A percentile compares a stretch with the other conserved stretches of the same genome.
Conservation (phyloP, 2,329 filamentous ascomycete species). For the Beauveria rudraprayagi region DNA sequence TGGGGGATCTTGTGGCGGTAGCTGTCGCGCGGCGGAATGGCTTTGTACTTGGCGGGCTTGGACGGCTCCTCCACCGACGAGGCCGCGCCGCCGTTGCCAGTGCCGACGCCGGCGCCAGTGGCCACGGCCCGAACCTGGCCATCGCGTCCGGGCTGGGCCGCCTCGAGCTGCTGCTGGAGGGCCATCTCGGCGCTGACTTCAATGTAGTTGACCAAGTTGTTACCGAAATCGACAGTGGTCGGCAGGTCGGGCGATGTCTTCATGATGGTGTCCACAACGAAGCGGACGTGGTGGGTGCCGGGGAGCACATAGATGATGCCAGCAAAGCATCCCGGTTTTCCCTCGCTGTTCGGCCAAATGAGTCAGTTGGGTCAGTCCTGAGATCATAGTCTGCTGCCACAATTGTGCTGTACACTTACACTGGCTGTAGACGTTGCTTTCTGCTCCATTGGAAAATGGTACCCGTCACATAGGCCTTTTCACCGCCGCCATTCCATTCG, state of each 20-base stretch:
- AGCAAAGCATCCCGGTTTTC: slow-evolving; percentile 57
- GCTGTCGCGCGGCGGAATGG: slow-evolving; percentile 44
- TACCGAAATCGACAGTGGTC: slow-evolving; percentile 94
- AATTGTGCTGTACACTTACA: slow-evolving; percentile 50
- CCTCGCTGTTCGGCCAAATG: slow-evolving; percentile 33
- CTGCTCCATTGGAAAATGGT: slow-evolving; percentile 97
- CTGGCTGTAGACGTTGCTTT: slow-evolving; percentile 78
- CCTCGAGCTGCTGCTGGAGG: slow-evolving; percentile 26
- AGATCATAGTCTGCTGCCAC: slow-evolving; percentile 9
- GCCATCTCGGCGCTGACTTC: slow-evolving; percentile 77
- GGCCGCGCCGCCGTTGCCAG: slow-evolving; percentile 16
- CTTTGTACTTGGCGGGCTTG: slow-evolving; percentile 38
- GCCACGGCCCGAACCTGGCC: slow-evolving; percentile 24
- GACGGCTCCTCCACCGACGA: slow-evolving; percentile 32
- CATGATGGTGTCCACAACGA: slow-evolving; percentile 92
- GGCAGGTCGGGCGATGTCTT: slow-evolving; percentile 78
- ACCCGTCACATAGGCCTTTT: slow-evolving; percentile 92
- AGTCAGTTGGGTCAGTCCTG: slow-evolving; percentile 13
- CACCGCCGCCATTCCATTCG: slow-evolving; percentile 75
- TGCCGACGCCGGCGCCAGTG: slow-evolving; percentile 16
- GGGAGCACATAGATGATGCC: slow-evolving; percentile 77
- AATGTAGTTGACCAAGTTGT: slow-evolving; percentile 97
- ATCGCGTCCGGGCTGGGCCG: slow-evolving; percentile 20
- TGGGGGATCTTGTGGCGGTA: slow-evolving; percentile 72
- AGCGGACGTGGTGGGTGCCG: slow-evolving; percentile 93